Evolutionary conservation across 192 early-diverging fungal genomes (phyloP).

Genomic region (Podila horticola): DNA sequence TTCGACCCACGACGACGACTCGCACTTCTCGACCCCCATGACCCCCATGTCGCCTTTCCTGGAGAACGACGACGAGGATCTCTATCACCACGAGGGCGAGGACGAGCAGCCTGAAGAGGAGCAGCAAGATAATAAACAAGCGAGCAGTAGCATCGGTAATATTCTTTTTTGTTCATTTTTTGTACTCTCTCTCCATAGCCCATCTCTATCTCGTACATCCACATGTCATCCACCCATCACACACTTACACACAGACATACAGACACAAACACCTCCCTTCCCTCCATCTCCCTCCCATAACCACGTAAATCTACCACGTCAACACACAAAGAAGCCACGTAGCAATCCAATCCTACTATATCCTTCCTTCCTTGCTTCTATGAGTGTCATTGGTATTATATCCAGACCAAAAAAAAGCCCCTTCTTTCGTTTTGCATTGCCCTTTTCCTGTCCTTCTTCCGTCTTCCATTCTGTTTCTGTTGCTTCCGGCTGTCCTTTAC

Average conservation of each 20-base stretch:
- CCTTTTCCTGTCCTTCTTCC: neutral
- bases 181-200: neutral
- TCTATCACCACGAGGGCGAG: constrained; percentile 29
- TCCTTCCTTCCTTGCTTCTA: neutral
- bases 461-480: too few relatives aligned
- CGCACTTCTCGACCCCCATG: constrained; percentile 41
- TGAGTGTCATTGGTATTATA: too few relatives aligned
- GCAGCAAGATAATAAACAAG: neutral
- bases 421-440: constrained; percentile 1
- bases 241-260: neutral
- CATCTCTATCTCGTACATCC: neutral
- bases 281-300: neutral
- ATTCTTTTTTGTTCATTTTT: neutral
- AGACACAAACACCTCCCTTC: neutral
- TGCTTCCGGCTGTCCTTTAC: neutral
- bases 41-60: constrained; percentile 52
- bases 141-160: constrained; percentile 1
- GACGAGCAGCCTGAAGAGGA: constrained; percentile 6
- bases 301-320: neutral
- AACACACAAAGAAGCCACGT: too few relatives aligned
- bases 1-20: constrained; percentile 30
- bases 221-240: neutral
- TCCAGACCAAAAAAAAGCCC: neutral
- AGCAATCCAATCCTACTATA: neutral
- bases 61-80: constrained; percentile 40